Conservation (phyloP, 805 yeast species). For the Kuraishia molischiana region DNA sequence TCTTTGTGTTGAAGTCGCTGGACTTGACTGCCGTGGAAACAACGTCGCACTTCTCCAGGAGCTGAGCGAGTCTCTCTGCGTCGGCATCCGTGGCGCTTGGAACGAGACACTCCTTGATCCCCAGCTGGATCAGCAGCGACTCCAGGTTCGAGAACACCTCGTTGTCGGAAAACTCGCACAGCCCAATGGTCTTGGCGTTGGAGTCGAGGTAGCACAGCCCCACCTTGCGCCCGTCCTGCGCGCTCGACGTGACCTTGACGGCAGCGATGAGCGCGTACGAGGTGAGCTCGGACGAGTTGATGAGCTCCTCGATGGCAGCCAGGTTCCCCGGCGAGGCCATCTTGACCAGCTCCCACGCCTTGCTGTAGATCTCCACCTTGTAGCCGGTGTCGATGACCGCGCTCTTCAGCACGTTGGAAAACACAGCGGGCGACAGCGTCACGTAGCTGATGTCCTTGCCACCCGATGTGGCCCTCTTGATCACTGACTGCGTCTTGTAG, state of each 20-base stretch:
- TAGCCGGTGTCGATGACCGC: conserved; percentile 63
- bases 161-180: conserved; percentile 77
- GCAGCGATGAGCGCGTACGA: conserved; percentile 48
- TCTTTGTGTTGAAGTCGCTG: conserved; percentile 50
- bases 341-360: conserved; percentile 44
- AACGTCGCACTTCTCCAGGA: conserved; percentile 71
- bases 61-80: conserved; percentile 52
- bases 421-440: conserved; percentile 69
- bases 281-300: conserved; percentile 31
- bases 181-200: conserved; percentile 52
- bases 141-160: conserved; percentile 84
- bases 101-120: conserved; percentile 76
- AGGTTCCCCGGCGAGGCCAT: conserved; percentile 89
- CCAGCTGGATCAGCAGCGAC: conserved; percentile 77
- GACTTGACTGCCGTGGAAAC: conserved; percentile 53
- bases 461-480: conserved; percentile 40
- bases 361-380: conserved; percentile 75
- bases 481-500: conserved; percentile 74
- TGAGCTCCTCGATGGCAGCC: conserved; percentile 64
- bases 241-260: conserved; percentile 28
- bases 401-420: conserved; percentile 51
- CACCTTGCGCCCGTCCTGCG: conserved; percentile 38
- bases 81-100: conserved; percentile 42
- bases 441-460: conserved; percentile 42
- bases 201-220: conserved; percentile 81